Percentiles rank a stretch among this genome's conserved stretches.
phyloP scores from a whole-genome alignment of 441 rosid species.

The Erodium moschatum region DNA sequence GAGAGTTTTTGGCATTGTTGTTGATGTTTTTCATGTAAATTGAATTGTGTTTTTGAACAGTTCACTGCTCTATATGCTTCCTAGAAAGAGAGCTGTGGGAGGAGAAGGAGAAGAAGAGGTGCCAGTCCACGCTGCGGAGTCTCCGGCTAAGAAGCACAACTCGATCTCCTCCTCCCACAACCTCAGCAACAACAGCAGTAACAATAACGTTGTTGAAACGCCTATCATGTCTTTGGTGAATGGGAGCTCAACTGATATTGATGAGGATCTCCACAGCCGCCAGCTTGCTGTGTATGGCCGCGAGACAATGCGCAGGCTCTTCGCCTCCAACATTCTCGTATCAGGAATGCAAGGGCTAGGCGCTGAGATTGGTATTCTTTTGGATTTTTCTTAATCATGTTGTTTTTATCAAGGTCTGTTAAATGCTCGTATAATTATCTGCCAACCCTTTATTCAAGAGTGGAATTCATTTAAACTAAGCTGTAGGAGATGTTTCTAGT shows the following conservation, averaged over 20 bases:
- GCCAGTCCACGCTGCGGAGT: conserved; percentile 23
- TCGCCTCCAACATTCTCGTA: conserved; percentile 67
- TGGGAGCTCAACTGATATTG: conserved; percentile 54
- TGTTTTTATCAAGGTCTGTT: background rate
- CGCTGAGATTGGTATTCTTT: conserved; percentile 63
- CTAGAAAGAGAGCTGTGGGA: conserved; percentile 48
- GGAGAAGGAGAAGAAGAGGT: conserved; percentile 31
- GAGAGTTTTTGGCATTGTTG: conserved; percentile 5
- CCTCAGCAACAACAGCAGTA: conserved; percentile 19
- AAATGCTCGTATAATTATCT: background rate
- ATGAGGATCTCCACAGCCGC: conserved; percentile 88
- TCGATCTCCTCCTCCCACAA: conserved; percentile 19
- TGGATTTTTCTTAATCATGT: background rate
- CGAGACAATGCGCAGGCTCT: conserved; percentile 81
- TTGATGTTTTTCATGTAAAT: conserved; percentile 5
- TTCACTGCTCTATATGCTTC: conserved; percentile 59
- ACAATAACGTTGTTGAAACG: conserved; percentile 18
- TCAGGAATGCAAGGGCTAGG: conserved; percentile 88
- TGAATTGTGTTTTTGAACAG: conserved; percentile 30
- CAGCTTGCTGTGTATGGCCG: conserved; percentile 95
- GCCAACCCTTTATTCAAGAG: background rate
- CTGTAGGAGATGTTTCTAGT: no score
- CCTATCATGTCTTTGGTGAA: conserved; percentile 60
- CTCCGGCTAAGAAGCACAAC: conserved; percentile 43
- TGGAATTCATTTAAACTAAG: background rate